Conservation (phyloP, 2,329 filamentous ascomycete genomes). For the Amesomyces nigricolor region DNA sequence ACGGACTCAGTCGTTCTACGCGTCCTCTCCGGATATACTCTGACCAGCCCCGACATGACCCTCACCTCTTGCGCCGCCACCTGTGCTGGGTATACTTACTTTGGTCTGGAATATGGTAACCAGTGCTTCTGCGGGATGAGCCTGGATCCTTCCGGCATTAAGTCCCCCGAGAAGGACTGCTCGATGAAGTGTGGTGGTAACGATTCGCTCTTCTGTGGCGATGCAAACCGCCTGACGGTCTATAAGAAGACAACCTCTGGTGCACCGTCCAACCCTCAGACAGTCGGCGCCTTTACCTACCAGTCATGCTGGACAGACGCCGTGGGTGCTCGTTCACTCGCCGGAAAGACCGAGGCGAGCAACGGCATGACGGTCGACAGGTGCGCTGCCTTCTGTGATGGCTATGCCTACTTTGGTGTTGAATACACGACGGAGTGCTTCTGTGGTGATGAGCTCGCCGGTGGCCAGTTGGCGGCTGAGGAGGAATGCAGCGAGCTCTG, state of each 20-base stretch:
- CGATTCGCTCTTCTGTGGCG: constrained; percentile 12
- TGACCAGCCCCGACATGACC: constrained; percentile 41
- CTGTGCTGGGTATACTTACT: constrained; percentile 7
- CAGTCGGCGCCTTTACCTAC: neutral
- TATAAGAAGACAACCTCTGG: constrained; percentile 3
- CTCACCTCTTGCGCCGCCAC: constrained; percentile 7
- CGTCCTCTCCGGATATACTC: neutral
- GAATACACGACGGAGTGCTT: constrained; percentile 16
- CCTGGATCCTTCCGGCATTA: constrained; percentile 5
- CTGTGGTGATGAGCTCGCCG: constrained; percentile 11
- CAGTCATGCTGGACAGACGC: constrained; percentile 12
- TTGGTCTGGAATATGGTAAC: constrained; percentile 15
- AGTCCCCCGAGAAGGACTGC: constrained; percentile 10
- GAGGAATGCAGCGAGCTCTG: constrained; percentile 15
- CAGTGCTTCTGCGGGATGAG: constrained; percentile 18
- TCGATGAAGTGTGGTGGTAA: constrained; percentile 9
- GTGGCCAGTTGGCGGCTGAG: neutral
- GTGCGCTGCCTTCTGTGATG: constrained; percentile 9
- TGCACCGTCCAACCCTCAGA: neutral
- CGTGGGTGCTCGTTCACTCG: constrained; percentile 3
- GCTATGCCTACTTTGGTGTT: constrained; percentile 11
- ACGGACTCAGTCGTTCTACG: constrained; percentile 8
- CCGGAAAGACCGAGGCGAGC: constrained; percentile 31
- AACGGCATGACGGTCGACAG: constrained; percentile 35
- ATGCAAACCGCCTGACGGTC: constrained; percentile 9